phyloP scores from a whole-genome alignment of 768 basidiomycete species.

The Fomitopsis serialis region DNA sequence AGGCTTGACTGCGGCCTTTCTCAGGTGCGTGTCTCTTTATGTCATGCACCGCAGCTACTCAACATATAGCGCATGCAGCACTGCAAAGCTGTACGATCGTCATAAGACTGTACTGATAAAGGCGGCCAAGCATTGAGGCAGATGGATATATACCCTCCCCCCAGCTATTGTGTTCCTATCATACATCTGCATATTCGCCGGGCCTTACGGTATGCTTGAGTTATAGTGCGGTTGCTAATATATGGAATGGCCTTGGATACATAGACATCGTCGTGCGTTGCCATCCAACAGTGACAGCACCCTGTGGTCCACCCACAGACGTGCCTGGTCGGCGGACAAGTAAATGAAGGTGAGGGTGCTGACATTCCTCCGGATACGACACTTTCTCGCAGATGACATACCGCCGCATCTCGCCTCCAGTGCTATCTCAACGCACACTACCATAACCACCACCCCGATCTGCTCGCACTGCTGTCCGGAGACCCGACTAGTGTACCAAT shows the following conservation, averaged over 20 bases:
- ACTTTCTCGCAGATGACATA: too few species aligned
- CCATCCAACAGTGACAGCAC: too few species aligned
- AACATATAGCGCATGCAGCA: slow-evolving; percentile 33
- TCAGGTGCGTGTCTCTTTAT: slow-evolving; percentile 50
- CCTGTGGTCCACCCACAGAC: too few species aligned
- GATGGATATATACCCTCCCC: not conserved
- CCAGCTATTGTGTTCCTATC: not conserved
- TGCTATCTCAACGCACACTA: slow-evolving; percentile 3
- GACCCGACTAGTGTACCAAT: not conserved
- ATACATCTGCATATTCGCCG: not conserved
- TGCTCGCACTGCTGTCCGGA: slow-evolving; percentile 4
- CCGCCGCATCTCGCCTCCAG: too few species aligned
- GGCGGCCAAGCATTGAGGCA: slow-evolving; percentile 16
- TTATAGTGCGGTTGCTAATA: too few species aligned
- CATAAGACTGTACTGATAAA: slow-evolving; percentile 62
- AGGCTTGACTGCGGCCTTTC: slow-evolving; percentile 63
- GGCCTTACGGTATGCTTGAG: too few species aligned
- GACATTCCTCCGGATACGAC: too few species aligned
- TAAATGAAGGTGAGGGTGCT: too few species aligned
- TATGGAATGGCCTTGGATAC: too few species aligned
- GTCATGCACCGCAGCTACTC: not conserved
- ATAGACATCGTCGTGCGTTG: too few species aligned
- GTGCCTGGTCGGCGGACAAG: too few species aligned
- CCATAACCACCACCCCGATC: slow-evolving; percentile 22
- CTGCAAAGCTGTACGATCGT: slow-evolving; percentile 69